Conservation (phyloP, 768 basidiomycete genomes). For the Gelatoporia subvermispora region DNA sequence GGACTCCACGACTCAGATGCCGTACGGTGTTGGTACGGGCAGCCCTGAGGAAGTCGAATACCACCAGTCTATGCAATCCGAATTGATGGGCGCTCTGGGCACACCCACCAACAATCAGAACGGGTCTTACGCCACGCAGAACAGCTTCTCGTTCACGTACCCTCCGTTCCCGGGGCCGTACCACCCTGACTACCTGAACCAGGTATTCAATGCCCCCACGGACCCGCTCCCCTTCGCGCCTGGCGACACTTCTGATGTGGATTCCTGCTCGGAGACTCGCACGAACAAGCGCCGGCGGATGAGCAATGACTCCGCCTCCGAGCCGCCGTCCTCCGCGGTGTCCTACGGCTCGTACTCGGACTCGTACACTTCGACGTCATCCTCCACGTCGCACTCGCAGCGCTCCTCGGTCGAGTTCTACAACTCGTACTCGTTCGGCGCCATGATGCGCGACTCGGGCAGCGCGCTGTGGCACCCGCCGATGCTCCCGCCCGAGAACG, state of each 20-base stretch:
- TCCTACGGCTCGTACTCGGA: constrained; percentile 61
- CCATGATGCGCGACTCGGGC: constrained; percentile 46
- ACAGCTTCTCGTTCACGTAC: constrained; percentile 34
- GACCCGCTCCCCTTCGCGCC: constrained; percentile 53
- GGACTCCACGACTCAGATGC: constrained; percentile 60
- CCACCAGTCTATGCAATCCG: constrained; percentile 40
- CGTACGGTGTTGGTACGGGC: constrained; percentile 38
- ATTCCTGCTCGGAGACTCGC: constrained; percentile 31
- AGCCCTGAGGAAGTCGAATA: constrained; percentile 34
- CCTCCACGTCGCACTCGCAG: constrained; percentile 53
- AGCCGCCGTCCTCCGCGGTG: constrained; percentile 56
- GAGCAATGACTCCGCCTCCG: constrained; percentile 51
- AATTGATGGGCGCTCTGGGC: constrained; percentile 45
- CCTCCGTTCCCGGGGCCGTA: constrained; percentile 64
- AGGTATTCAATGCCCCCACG: constrained; percentile 38
- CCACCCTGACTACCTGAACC: constrained; percentile 65
- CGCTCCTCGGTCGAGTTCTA: constrained; percentile 64
- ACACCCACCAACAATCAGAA: constrained; percentile 23
- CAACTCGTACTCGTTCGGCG: constrained; percentile 44
- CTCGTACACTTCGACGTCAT: constrained; percentile 49
- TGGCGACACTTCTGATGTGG: constrained; percentile 40
- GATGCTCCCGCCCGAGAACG: constrained; percentile 52
- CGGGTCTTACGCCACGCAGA: constrained; percentile 11
- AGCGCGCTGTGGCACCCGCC: constrained; percentile 76
- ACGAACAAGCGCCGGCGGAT: constrained; percentile 65